Evolutionary conservation across 306 rosid species (phyloP).

Genomic region (Vicia sativa): DNA sequence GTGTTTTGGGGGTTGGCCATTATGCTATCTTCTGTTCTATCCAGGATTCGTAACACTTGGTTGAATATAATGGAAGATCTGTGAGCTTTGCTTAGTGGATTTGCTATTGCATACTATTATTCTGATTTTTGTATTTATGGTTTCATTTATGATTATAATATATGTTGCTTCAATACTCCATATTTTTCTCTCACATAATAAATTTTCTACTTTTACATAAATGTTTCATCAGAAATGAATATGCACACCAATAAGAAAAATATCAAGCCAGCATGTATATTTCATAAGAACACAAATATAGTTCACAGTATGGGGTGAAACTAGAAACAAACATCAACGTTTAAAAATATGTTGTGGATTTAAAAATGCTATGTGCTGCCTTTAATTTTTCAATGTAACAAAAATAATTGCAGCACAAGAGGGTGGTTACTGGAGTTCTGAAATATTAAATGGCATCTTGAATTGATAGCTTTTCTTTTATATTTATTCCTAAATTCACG

Average conservation of each 20-base stretch:
- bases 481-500: not conserved
- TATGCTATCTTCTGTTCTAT: not conserved
- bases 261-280: constrained; percentile 6
- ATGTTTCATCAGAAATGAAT: not conserved
- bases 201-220: not conserved
- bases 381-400: constrained; percentile 5
- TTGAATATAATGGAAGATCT: constrained; percentile 19
- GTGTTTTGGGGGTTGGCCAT: not conserved
- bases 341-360: constrained; percentile 5
- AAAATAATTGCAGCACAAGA: not conserved
- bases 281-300: not conserved
- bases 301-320: not conserved
- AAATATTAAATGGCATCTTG: constrained; percentile 2
- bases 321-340: not conserved
- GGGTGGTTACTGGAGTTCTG: constrained; percentile 4
- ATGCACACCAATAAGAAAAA: not conserved
- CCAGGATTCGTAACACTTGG: constrained; percentile 7
- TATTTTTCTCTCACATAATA: not conserved
- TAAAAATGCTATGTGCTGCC: not conserved
- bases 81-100: not conserved
- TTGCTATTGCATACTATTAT: not conserved
- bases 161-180: not conserved
- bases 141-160: constrained; percentile 17
- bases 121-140: not conserved
- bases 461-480: constrained; percentile 13